A percentile compares a stretch with the other conserved stretches of the same genome.
Evolutionary conservation across 495 filamentous ascomycete species (phyloP).

Genomic region (Podospora anserina): DNA sequence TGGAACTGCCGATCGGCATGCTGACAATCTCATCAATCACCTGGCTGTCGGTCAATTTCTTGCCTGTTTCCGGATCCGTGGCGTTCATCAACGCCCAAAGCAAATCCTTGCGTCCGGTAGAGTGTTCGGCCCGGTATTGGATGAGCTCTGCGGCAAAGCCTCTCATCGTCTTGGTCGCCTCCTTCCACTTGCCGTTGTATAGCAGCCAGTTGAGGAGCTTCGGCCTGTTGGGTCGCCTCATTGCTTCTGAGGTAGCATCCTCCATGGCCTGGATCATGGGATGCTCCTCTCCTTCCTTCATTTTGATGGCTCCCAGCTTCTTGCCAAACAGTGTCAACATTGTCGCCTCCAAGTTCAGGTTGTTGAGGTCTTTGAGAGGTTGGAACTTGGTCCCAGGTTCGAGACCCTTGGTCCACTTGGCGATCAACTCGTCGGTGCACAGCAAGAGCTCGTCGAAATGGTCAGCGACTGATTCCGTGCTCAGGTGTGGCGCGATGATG

Average conservation of each 20-base stretch:
- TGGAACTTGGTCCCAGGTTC: constrained; percentile 45
- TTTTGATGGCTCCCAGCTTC: constrained; percentile 64
- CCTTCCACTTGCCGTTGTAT: constrained; percentile 52
- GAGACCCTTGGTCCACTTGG: constrained; percentile 62
- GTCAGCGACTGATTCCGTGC: constrained; percentile 54
- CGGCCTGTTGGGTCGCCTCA: constrained; percentile 53
- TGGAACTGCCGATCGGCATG: constrained; percentile 48
- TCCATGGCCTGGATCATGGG: constrained; percentile 65
- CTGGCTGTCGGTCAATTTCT: constrained; percentile 53
- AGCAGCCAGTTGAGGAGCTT: constrained; percentile 54
- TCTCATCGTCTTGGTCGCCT: constrained; percentile 52
- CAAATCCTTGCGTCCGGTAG: constrained; percentile 62
- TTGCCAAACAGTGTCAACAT: constrained; percentile 61
- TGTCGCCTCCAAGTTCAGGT: constrained; percentile 67
- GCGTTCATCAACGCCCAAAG: constrained; percentile 64
- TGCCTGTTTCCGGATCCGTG: constrained; percentile 63
- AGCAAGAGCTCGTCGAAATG: constrained; percentile 68
- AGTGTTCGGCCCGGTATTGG: constrained; percentile 53
- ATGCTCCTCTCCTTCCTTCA: constrained; percentile 53
- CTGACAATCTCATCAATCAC: constrained; percentile 68
- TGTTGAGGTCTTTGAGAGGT: constrained; percentile 64
- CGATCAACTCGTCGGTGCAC: constrained; percentile 60
- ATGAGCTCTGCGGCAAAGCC: constrained; percentile 57
- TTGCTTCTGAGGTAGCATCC: constrained; percentile 58
- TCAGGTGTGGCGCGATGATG: constrained; percentile 65